Base-by-base conservation (phyloP, 768 basidiomycete species). In the Phallus indusiatus region DNA sequence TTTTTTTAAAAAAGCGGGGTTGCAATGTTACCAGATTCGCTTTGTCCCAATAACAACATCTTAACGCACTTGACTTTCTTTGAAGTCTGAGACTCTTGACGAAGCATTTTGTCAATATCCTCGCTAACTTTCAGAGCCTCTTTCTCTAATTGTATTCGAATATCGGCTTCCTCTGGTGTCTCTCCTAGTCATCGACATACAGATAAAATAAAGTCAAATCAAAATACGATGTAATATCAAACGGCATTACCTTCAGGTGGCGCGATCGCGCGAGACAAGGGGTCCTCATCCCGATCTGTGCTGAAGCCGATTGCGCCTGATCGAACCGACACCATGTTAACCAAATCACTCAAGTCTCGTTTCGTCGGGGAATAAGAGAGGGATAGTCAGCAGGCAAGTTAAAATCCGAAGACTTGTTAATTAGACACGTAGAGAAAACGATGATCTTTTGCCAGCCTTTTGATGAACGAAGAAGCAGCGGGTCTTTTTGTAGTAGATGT, bases 1-100 rank as follows among this genome's bases (percentile, higher is more conserved):
- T 35, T 52, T 33, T 35, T 52, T 33, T 6, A 57, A 34, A 65
- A 64, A 64, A 35, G 46, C 14, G n/a, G 56, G 21, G 9, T 76
- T 3, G 85, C 86, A 33, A 83, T 83, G 67, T 88, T 86, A 84
- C 88, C 88, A 7, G 84, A 88, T 74, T 91, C 88, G 73, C 85
- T 88, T 75, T 90, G 89, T 7, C 89, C 89, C 1, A 91, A 79
- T 58, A 90, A 76, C 22, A 89, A 72, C 47, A 88, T 72, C 86
- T 89, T 64, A 56, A 91, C 88, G 65, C 82, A 78, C 69, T 81
- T 88, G 55, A 74, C 79, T 67, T 77, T 82, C 70, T 79, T 84
- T 60, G 81, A 65, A 54, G 76, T 78, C 68, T 86, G 85, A 59
- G 81, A 77, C 65, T 92, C 90, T 60, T 75, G 72, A 63, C 82